These are phyloP conservation scores for Aspergillus sparsus DNA, from an alignment of 495 filamentous ascomycete genomes.

Conservation along the genomic window DNA sequence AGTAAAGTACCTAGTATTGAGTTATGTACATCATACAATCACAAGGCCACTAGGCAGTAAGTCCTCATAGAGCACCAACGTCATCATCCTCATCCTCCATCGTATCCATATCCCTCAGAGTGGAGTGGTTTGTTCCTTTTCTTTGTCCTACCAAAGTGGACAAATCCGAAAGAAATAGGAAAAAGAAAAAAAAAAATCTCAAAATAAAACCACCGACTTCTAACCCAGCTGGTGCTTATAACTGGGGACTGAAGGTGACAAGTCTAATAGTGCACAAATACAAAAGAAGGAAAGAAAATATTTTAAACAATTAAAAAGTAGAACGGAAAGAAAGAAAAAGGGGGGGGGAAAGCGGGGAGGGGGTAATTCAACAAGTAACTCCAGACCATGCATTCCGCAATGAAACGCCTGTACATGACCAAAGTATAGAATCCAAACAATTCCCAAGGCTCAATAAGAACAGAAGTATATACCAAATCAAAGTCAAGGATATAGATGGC, in stretches of 20 bases:
- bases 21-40: background rate
- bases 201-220: constrained; percentile 4
- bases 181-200: background rate
- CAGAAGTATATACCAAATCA: constrained; percentile 24
- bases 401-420: constrained; percentile 30
- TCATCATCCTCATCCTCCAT: constrained; percentile 9
- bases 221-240: constrained; percentile 2
- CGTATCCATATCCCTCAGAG: constrained; percentile 22
- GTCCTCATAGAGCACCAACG: background rate
- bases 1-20: background rate
- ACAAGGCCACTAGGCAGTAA: background rate
- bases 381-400: constrained; percentile 32
- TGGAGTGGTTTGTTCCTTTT: constrained; percentile 23
- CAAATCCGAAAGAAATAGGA: background rate
- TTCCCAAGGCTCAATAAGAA: constrained; percentile 14
- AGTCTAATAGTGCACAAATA: background rate
- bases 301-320: constrained; percentile 15
- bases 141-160: background rate
- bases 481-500: constrained; percentile 10
- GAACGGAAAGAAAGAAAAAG: constrained; percentile 7
- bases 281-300: constrained; percentile 6
- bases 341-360: background rate
- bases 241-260: background rate
- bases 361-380: constrained; percentile 19
- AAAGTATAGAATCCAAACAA: constrained; percentile 17